A percentile compares a stretch with the other conserved stretches of the same genome.
These are phyloP conservation scores for Candida coquimbonensis DNA, from an alignment of 805 yeast genomes.

Conservation along the genomic window DNA sequence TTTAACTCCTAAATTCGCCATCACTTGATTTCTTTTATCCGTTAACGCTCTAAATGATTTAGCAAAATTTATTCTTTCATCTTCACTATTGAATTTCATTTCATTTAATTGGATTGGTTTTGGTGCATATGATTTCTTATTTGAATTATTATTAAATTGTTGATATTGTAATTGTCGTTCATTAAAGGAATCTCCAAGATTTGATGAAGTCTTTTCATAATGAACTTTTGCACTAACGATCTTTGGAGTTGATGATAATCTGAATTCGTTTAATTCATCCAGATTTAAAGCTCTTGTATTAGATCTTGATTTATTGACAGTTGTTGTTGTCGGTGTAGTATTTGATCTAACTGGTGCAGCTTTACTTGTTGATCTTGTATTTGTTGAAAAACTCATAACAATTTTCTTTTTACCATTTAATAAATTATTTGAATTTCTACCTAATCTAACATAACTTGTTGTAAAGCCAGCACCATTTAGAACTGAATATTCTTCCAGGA, in stretches of 20 bases:
- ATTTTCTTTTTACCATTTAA: constrained; percentile 38
- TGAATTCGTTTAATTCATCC: constrained; percentile 13
- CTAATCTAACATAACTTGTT: constrained; percentile 61
- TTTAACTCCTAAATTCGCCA: constrained; percentile 32
- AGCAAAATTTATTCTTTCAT: constrained; percentile 15
- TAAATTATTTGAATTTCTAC: constrained; percentile 46
- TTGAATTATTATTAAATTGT: neutral
- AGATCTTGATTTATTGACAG: neutral
- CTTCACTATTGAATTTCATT: constrained; percentile 14
- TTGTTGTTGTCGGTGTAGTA: constrained; percentile 1
- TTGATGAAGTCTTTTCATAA: constrained; percentile 19
- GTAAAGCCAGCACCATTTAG: constrained; percentile 78
- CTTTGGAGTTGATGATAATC: constrained; percentile 18
- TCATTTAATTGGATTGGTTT: constrained; percentile 18
- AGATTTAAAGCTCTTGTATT: constrained; percentile 1
- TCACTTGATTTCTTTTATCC: constrained; percentile 34
- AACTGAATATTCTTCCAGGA: constrained; percentile 63
- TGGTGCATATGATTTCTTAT: constrained; percentile 5
- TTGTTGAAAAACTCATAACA: constrained; percentile 40
- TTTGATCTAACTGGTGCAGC: neutral
- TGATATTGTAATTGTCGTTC: constrained; percentile 2
- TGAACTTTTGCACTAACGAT: constrained; percentile 20
- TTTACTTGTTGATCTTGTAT: constrained; percentile 1
- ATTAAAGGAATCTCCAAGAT: constrained; percentile 8
- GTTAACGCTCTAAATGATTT: constrained; percentile 26